These are phyloP conservation scores for Solanum hybrid DNA, from an alignment of 305 asterid species.

Conservation along the genomic window DNA sequence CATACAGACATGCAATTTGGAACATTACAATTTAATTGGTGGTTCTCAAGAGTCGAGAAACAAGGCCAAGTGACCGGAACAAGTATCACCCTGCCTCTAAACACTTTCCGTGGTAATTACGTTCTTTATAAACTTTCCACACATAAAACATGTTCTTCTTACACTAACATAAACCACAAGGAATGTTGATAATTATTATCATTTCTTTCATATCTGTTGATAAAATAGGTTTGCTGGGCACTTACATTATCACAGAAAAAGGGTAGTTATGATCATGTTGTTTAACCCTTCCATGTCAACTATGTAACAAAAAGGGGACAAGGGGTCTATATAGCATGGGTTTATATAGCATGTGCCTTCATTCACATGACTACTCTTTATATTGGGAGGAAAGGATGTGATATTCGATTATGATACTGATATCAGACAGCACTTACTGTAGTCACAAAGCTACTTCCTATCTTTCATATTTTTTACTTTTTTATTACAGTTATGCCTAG, in stretches of 20 bases:
- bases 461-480: not conserved
- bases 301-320: not conserved
- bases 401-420: not conserved
- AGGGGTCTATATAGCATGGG: not conserved
- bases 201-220: not conserved
- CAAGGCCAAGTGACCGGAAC: not conserved
- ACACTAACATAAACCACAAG: not conserved
- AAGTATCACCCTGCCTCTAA: not conserved
- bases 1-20: not conserved
- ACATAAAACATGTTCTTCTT: conserved; percentile 7
- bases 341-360: not conserved
- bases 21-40: not conserved
- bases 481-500: not conserved
- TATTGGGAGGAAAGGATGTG: not conserved
- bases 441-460: not conserved
- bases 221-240: not conserved
- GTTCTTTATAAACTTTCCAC: not conserved
- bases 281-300: not conserved
- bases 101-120: not conserved
- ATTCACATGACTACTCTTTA: not conserved
- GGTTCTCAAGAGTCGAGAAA: not conserved
- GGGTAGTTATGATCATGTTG: not conserved
- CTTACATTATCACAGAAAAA: not conserved
- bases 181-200: not conserved
- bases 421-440: not conserved